These are phyloP conservation scores for Rhodamnia argentea DNA, from an alignment of 345 rosid species.

Conservation along the genomic window DNA sequence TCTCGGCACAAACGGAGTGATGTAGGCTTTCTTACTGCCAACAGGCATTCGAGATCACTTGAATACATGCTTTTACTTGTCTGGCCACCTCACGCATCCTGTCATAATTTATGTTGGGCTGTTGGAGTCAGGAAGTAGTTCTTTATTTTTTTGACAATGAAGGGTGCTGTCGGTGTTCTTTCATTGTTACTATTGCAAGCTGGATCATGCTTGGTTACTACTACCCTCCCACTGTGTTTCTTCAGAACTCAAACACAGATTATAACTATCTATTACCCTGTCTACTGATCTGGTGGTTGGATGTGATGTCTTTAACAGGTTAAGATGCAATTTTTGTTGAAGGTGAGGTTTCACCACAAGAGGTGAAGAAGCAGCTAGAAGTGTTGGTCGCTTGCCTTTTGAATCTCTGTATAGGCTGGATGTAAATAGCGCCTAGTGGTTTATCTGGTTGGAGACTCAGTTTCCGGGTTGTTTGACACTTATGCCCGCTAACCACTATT, in stretches of 20 bases:
- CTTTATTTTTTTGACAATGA: not conserved
- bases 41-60: not conserved
- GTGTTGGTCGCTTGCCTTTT: not conserved
- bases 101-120: not conserved
- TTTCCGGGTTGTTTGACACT: not conserved
- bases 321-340: constrained; percentile 69
- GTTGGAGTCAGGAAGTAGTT: not conserved
- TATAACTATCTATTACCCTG: not conserved
- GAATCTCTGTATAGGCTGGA: not conserved
- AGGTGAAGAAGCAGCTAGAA: constrained; percentile 16
- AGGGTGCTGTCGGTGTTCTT: not conserved
- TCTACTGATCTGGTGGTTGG: not conserved
- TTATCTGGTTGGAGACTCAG: not conserved
- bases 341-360: constrained; percentile 74
- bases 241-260: not conserved
- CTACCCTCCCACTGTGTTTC: not conserved
- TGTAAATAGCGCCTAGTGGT: not conserved
- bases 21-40: not conserved
- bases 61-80: not conserved
- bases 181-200: not conserved
- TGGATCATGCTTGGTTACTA: not conserved
- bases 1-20: not conserved
- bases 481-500: not conserved
- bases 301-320: constrained; percentile 30
- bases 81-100: not conserved